phyloP scores from a whole-genome alignment of 371 early-diverging fungal species.

The Circinella minor region DNA sequence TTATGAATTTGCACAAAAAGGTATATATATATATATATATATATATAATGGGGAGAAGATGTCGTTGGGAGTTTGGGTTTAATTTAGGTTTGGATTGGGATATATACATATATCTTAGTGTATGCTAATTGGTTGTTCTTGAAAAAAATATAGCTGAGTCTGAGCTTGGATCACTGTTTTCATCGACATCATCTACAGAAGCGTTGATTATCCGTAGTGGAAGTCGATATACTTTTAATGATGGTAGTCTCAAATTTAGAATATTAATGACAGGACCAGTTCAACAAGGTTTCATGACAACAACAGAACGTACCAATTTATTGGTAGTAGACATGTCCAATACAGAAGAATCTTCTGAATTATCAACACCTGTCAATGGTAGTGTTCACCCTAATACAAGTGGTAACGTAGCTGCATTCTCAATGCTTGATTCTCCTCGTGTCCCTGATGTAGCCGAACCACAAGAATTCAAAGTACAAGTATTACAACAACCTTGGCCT shows the following conservation, averaged over 20 bases:
- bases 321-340: constrained; percentile 30
- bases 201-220: constrained; percentile 55
- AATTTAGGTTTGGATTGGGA: not conserved
- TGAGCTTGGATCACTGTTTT: constrained; percentile 21
- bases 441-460: constrained; percentile 33
- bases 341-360: constrained; percentile 24
- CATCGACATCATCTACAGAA: constrained; percentile 19
- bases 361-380: constrained; percentile 46
- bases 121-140: not conserved
- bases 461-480: constrained; percentile 35
- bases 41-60: not conserved
- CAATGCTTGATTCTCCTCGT: constrained; percentile 25
- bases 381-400: constrained; percentile 19
- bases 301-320: constrained; percentile 37
- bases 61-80: not conserved
- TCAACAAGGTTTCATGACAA: constrained; percentile 63
- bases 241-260: constrained; percentile 22
- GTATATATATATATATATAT: constrained; percentile 28
- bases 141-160: constrained; percentile 23
- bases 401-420: constrained; percentile 7
- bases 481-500: constrained; percentile 53
- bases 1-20: constrained; percentile 57
- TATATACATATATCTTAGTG: not conserved
- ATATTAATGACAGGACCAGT: constrained; percentile 72
- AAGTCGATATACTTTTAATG: constrained; percentile 30